phyloP scores from a whole-genome alignment of 441 rosid genomes.

The Adansonia grandidieri region DNA sequence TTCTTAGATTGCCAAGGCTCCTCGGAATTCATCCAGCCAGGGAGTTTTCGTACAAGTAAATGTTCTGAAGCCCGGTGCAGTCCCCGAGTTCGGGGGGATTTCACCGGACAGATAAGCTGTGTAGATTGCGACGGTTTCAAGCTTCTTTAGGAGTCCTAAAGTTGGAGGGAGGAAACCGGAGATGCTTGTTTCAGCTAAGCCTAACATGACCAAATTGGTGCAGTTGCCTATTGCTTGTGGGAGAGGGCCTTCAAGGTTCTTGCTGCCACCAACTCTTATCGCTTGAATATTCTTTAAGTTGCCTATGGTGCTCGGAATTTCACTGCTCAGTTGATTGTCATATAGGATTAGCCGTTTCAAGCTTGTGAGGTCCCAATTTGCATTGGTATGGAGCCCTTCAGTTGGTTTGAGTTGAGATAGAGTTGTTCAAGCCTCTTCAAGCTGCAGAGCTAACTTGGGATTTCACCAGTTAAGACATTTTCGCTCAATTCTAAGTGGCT shows the following conservation, averaged over 20 bases:
- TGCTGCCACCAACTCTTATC: constrained; percentile 54
- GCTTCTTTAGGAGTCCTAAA: constrained; percentile 45
- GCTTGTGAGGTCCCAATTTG: constrained; percentile 52
- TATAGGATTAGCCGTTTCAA: constrained; percentile 48
- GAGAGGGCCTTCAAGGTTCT: constrained; percentile 44
- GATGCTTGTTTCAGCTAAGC: constrained; percentile 53
- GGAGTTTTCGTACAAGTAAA: constrained; percentile 49
- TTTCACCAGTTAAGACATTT: constrained; percentile 56
- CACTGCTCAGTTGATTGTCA: constrained; percentile 63
- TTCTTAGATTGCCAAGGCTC: constrained; percentile 37
- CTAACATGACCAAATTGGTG: constrained; percentile 40
- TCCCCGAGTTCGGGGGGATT: constrained; percentile 49
- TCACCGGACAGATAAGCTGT: constrained; percentile 46
- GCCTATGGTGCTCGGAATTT: constrained; percentile 47
- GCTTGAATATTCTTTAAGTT: constrained; percentile 39
- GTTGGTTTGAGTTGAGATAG: constrained; percentile 52
- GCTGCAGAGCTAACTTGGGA: constrained; percentile 56
- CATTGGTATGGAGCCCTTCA: constrained; percentile 53
- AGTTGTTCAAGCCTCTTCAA: constrained; percentile 50
- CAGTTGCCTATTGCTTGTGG: constrained; percentile 51
- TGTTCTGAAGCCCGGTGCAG: constrained; percentile 48
- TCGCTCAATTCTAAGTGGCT: constrained; percentile 54
- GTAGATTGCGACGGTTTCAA: constrained; percentile 49
- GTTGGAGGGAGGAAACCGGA: constrained; percentile 48
- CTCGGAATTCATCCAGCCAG: constrained; percentile 44